phyloP scores from a whole-genome alignment of 495 filamentous ascomycete genomes.

The Penicillium paxilli region DNA sequence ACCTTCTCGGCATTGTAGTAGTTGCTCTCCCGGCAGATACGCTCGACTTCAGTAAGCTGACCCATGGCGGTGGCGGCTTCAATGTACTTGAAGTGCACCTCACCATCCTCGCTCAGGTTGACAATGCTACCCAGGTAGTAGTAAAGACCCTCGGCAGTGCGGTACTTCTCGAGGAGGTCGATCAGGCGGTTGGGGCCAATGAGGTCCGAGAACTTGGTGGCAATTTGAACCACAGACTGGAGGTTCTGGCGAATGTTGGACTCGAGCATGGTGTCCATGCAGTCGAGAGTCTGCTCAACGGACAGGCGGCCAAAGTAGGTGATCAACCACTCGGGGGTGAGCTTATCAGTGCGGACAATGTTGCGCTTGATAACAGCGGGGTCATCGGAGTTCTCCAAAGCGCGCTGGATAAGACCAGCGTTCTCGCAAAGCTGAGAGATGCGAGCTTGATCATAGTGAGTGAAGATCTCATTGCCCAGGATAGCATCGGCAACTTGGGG shows the following conservation, averaged over 20 bases:
- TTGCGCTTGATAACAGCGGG: constrained; percentile 87
- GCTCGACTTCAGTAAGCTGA: constrained; percentile 93
- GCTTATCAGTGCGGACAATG: constrained; percentile 75
- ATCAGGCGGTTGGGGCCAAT: constrained; percentile 88
- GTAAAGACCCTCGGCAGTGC: constrained; percentile 94
- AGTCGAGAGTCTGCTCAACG: constrained; percentile 91
- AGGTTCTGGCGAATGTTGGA: constrained; percentile 96
- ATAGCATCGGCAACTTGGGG: constrained; percentile 98
- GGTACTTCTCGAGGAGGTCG: constrained; percentile 94
- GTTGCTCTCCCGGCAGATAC: constrained; percentile 93
- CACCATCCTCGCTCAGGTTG: constrained; percentile 91
- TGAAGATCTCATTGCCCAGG: constrained; percentile 96
- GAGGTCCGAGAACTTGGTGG: constrained; percentile 96
- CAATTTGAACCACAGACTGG: constrained; percentile 88
- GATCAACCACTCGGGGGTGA: constrained; percentile 86
- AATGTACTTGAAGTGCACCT: constrained; percentile 99
- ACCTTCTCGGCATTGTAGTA: constrained; percentile 96
- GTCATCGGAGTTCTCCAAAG: constrained; percentile 92
- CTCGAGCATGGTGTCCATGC: constrained; percentile 93
- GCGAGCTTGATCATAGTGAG: constrained; percentile 85
- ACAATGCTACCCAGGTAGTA: constrained; percentile 98
- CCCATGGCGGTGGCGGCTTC: constrained; percentile 91
- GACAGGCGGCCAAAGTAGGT: constrained; percentile 91
- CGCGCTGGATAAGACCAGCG: constrained; percentile 81
- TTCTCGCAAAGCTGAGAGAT: constrained; percentile 91